Percentiles rank a stretch among this genome's conserved stretches.
Evolutionary conservation across 441 rosid species (phyloP).

Genomic region (Pelargonium australe): DNA sequence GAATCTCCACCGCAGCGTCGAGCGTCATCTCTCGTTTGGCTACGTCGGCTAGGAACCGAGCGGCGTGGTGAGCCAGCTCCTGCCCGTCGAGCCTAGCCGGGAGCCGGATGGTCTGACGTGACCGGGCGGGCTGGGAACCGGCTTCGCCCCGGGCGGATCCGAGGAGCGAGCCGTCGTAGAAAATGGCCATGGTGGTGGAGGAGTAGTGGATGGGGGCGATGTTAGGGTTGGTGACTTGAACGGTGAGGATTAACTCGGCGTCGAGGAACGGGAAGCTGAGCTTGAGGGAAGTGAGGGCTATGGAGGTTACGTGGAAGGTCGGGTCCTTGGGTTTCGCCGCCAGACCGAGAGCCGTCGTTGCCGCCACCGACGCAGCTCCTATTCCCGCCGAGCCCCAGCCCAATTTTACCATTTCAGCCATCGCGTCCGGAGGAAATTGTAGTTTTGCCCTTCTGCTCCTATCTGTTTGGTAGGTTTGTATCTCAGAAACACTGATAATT

Average conservation of each 20-base stretch:
- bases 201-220: constrained; percentile 53
- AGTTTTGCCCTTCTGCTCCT: too few species aligned
- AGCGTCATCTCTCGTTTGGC: constrained; percentile 69
- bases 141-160: constrained; percentile 65
- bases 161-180: constrained; percentile 73
- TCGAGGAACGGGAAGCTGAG: constrained; percentile 63
- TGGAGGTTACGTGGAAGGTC: constrained; percentile 64
- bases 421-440: background rate
- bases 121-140: constrained; percentile 55
- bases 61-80: constrained; percentile 72
- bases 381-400: constrained; percentile 63
- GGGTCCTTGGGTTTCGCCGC: constrained; percentile 65
- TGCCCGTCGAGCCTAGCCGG: constrained; percentile 65
- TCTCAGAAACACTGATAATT: too few species aligned
- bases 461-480: too few species aligned
- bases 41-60: constrained; percentile 59
- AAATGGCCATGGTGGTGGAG: constrained; percentile 65
- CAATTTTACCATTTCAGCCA: constrained; percentile 44
- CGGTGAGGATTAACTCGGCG: constrained; percentile 65
- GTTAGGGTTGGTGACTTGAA: constrained; percentile 79
- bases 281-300: constrained; percentile 68
- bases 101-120: constrained; percentile 54
- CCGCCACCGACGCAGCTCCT: constrained; percentile 51
- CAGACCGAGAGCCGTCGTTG: constrained; percentile 21
- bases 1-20: constrained; percentile 50